phyloP scores from a whole-genome alignment of 257 asterid species.

The Eucommia ulmoides region DNA sequence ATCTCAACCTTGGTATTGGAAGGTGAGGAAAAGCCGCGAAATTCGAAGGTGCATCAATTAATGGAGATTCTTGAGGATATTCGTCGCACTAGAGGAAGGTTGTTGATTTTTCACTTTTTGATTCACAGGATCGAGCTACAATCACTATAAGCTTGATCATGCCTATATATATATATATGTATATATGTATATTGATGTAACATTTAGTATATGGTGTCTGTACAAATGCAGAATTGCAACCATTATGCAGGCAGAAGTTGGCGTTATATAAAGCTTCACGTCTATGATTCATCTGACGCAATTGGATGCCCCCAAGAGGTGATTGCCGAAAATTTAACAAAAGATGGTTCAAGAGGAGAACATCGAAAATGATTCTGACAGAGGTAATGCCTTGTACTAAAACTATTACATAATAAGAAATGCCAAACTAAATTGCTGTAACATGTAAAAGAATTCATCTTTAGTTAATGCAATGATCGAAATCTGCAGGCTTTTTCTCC shows the following conservation, averaged over 20 bases:
- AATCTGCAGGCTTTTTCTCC: too few species aligned
- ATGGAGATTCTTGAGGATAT: conserved; percentile 45
- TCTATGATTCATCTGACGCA: too few species aligned
- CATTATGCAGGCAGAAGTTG: conserved; percentile 21
- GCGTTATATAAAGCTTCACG: conserved; percentile 12
- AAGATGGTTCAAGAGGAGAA: too few species aligned
- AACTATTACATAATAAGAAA: too few species aligned
- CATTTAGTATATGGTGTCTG: conserved; percentile 4
- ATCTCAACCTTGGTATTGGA: conserved; percentile 41
- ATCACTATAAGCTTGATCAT: neutral
- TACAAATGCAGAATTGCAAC: conserved; percentile 36
- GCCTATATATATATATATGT: neutral
- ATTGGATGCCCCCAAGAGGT: too few species aligned
- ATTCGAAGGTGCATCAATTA: conserved; percentile 37
- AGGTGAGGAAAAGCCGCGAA: conserved; percentile 36
- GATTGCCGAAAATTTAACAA: too few species aligned
- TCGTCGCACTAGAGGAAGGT: conserved; percentile 61
- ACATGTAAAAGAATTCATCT: too few species aligned
- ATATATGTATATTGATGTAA: conserved; percentile 1
- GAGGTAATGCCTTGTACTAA: too few species aligned
- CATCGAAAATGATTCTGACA: too few species aligned
- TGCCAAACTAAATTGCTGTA: too few species aligned
- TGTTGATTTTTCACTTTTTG: conserved; percentile 1
- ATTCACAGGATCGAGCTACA: conserved; percentile 1
- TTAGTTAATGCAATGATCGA: too few species aligned